Percentiles rank a stretch among this genome's conserved stretches.
phyloP scores from a whole-genome alignment of 768 basidiomycete species.

The Suillus brevipes region DNA sequence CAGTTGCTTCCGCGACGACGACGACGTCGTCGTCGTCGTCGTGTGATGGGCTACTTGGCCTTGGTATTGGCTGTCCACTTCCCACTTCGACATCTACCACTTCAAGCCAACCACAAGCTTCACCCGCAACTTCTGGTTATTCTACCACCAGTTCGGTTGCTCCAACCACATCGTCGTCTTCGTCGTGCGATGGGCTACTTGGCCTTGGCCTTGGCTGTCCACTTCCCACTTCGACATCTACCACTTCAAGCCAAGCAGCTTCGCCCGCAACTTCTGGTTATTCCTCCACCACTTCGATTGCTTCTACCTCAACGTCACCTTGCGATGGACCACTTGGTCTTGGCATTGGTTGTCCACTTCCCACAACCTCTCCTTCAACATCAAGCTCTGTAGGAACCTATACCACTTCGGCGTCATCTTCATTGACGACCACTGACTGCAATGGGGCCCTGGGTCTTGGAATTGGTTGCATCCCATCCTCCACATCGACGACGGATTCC shows the following conservation, averaged over 20 bases:
- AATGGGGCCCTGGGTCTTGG: slow-evolving; percentile 13
- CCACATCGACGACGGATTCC: background rate
- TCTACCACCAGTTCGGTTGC: slow-evolving; percentile 4
- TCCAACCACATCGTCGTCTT: background rate
- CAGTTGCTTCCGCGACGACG: background rate
- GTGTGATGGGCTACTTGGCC: slow-evolving; percentile 18
- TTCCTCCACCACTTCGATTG: background rate
- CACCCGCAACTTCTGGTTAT: slow-evolving; percentile 3
- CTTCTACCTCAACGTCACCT: slow-evolving; percentile 9
- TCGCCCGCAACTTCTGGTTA: slow-evolving; percentile 6
- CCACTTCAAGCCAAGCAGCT: slow-evolving; percentile 9
- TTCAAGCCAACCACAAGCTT: background rate
- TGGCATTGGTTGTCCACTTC: slow-evolving; percentile 10
- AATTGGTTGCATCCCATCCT: slow-evolving; percentile 8
- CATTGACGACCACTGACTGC: slow-evolving; percentile 5
- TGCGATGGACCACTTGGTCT: slow-evolving; percentile 17
- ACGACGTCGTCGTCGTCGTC: background rate
- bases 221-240: background rate
- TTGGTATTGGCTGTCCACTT: slow-evolving; percentile 19
- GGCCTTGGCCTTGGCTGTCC: slow-evolving; percentile 18
- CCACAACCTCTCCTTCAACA: slow-evolving; percentile 9
- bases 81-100: slow-evolving; percentile 9
- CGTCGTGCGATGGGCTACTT: slow-evolving; percentile 8
- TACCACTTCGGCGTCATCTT: background rate
- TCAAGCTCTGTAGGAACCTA: slow-evolving; percentile 9